A percentile compares a stretch with the other conserved stretches of the same genome.
phyloP scores from a whole-genome alignment of 208 protist genomes.

The Trypanosoma lewisi region DNA sequence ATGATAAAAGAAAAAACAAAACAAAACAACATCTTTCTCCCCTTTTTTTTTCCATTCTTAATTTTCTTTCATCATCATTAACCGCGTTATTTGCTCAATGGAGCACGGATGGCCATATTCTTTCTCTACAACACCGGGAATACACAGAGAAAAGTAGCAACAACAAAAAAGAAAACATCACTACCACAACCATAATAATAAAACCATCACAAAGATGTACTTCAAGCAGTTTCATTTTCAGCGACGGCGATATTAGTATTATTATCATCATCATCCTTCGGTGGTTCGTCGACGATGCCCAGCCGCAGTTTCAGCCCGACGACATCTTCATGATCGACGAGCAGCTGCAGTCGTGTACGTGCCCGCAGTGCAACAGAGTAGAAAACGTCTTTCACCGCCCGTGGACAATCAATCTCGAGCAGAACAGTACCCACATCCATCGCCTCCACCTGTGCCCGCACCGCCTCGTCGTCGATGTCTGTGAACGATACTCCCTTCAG shows the following conservation, averaged over 20 bases:
- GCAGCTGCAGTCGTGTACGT: slow-evolving; percentile 63
- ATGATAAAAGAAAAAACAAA: slow-evolving; percentile 6
- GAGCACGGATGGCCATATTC: too few relatives aligned
- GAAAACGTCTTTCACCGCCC: slow-evolving; percentile 36
- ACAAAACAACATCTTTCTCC: too few relatives aligned
- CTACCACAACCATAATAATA: too few relatives aligned
- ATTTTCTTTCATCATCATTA: too few relatives aligned
- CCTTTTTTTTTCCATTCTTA: neutral
- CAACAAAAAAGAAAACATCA: too few relatives aligned
- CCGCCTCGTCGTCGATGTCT: slow-evolving; percentile 44
- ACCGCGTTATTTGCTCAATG: too few relatives aligned
- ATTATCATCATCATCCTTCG: slow-evolving; percentile 1
- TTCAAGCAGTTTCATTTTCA: too few relatives aligned
- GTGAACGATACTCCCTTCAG: slow-evolving; percentile 61
- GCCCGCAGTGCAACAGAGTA: slow-evolving; percentile 71
- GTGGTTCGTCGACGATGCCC: slow-evolving; percentile 28
- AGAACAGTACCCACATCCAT: slow-evolving; percentile 63
- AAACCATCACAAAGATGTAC: too few relatives aligned
- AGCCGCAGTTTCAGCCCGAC: slow-evolving; percentile 73
- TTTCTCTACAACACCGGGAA: too few relatives aligned
- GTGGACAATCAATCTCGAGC: slow-evolving; percentile 43
- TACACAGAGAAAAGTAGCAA: too few relatives aligned
- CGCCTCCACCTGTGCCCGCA: slow-evolving; percentile 38
- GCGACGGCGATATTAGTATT: too few relatives aligned
- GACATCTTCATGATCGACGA: slow-evolving; percentile 83